phyloP scores from a whole-genome alignment of 129 eudicot species.

The Gnaphalium uliginosum region DNA sequence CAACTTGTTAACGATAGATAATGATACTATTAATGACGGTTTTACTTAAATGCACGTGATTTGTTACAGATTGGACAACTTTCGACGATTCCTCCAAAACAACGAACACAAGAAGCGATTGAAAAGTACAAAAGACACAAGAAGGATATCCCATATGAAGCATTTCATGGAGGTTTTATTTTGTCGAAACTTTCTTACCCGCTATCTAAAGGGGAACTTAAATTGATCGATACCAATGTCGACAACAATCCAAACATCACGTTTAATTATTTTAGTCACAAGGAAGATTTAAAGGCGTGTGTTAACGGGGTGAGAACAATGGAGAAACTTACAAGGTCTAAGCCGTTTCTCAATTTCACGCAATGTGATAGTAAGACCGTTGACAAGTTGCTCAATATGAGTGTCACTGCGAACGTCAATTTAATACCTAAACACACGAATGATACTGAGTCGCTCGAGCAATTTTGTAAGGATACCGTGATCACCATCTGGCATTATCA shows the following conservation, averaged over 20 bases:
- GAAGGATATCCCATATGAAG: slow-evolving; percentile 61
- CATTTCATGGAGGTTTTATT: slow-evolving; percentile 83
- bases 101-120: slow-evolving; percentile 65
- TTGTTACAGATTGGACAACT: slow-evolving; percentile 82
- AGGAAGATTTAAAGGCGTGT: slow-evolving; percentile 54
- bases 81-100: slow-evolving; percentile 77
- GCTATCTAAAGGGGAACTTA: slow-evolving; percentile 68
- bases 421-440: slow-evolving; percentile 78
- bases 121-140: slow-evolving; percentile 50
- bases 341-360: slow-evolving; percentile 53
- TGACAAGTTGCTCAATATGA: slow-evolving; percentile 64
- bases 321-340: slow-evolving; percentile 59
- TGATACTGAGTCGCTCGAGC: slow-evolving; percentile 43
- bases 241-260: slow-evolving; percentile 78
- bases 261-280: slow-evolving; percentile 84
- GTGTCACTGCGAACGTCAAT: slow-evolving; percentile 73
- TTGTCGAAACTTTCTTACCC: slow-evolving; percentile 75
- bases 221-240: slow-evolving; percentile 54
- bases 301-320: slow-evolving; percentile 71
- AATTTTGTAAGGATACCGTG: slow-evolving; percentile 37
- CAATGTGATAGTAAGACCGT: slow-evolving; percentile 37
- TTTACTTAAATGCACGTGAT: not conserved
- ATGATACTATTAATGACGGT: not conserved
- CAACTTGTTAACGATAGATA: not conserved
- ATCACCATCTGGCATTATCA: slow-evolving; percentile 45